These are phyloP conservation scores for Serendipita sp. DNA, from an alignment of 768 basidiomycete species.

Conservation along the genomic window DNA sequence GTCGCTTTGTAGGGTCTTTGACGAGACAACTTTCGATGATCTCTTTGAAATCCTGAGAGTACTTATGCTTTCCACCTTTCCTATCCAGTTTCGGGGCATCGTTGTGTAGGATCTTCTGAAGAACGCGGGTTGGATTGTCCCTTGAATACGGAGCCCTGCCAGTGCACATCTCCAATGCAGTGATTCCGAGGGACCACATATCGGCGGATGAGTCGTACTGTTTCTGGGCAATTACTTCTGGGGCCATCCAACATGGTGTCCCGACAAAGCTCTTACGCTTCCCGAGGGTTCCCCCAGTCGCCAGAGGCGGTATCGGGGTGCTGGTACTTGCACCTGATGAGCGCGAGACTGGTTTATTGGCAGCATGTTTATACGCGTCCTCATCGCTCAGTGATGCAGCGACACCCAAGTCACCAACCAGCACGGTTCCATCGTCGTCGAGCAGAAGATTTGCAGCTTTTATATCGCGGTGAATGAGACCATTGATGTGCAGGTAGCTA, in stretches of 20 bases:
- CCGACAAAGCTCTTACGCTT: constrained; percentile 88
- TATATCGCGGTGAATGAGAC: constrained; percentile 84
- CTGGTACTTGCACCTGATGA: constrained; percentile 23
- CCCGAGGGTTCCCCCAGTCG: constrained; percentile 26
- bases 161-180: constrained; percentile 77
- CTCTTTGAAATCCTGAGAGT: constrained; percentile 69
- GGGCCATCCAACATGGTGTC: constrained; percentile 98
- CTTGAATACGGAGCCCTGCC: constrained; percentile 76
- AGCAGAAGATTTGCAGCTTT: constrained; percentile 90
- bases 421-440: constrained; percentile 78
- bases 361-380: constrained; percentile 12
- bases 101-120: constrained; percentile 65
- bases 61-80: constrained; percentile 52
- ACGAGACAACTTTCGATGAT: constrained; percentile 65
- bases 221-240: constrained; percentile 74
- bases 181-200: constrained; percentile 94
- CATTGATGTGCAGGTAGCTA: constrained; percentile 78
- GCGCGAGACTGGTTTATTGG: constrained; percentile 16
- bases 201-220: constrained; percentile 79
- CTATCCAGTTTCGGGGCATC: constrained; percentile 64
- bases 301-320: neutral
- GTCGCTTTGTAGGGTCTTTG: constrained; percentile 72
- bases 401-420: constrained; percentile 85
- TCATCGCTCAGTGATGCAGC: constrained; percentile 72
- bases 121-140: constrained; percentile 53